phyloP scores from a whole-genome alignment of 805 yeast species.

The Lipomyces starkeyi region DNA sequence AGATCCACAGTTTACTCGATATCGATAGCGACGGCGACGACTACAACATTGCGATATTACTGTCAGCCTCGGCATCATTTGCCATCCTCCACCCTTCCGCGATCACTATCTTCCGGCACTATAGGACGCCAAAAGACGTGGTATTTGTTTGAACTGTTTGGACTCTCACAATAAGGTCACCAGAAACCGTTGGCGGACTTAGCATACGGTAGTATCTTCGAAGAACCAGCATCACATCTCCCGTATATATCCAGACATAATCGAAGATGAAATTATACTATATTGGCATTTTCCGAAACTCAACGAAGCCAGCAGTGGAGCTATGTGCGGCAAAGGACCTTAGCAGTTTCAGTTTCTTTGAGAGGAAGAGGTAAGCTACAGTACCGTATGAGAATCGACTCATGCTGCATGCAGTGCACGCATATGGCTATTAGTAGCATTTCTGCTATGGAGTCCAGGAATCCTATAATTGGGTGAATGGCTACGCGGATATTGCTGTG shows the following conservation, averaged over 20 bases:
- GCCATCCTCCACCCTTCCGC: too few relatives aligned
- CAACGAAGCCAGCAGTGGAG: conserved; percentile 62
- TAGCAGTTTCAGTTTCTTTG: conserved; percentile 86
- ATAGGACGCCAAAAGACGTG: too few relatives aligned
- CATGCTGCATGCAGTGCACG: not conserved
- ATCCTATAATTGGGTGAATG: not conserved
- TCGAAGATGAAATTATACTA: conserved; percentile 82
- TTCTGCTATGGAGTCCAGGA: not conserved
- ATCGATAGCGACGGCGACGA: too few relatives aligned
- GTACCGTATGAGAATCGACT: not conserved
- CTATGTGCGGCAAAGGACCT: conserved; percentile 81
- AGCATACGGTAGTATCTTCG: not conserved
- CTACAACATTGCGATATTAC: too few relatives aligned
- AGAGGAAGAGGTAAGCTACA: conserved; percentile 58
- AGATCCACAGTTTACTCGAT: too few relatives aligned
- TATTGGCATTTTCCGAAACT: conserved; percentile 79
- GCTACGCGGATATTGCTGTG: not conserved
- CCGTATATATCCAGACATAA: not conserved
- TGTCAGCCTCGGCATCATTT: too few relatives aligned
- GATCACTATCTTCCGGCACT: too few relatives aligned
- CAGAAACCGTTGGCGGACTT: not conserved
- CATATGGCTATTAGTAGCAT: conserved; percentile 1
- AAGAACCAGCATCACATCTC: not conserved
- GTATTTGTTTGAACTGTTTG: not conserved
- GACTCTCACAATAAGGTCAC: not conserved